A percentile compares a stretch with the other conserved stretches of the same genome.
Evolutionary conservation across 441 rosid species (phyloP).

Genomic region (Erodium trifolium): DNA sequence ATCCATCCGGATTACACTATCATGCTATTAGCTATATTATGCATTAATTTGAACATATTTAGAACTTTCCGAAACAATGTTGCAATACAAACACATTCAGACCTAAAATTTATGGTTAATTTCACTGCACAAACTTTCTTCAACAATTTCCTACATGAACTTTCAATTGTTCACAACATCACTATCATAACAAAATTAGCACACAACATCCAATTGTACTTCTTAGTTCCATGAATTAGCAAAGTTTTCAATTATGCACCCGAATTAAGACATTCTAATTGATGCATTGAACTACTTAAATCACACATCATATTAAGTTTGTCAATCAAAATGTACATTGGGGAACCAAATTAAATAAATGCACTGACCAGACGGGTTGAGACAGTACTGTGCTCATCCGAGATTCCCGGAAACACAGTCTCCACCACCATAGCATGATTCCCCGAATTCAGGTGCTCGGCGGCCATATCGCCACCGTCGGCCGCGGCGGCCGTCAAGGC

Average conservation of each 20-base stretch:
- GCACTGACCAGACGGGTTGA: constrained; percentile 67
- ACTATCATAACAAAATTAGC: neutral
- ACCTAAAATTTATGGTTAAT: neutral
- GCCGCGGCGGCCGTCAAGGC: constrained; percentile 90
- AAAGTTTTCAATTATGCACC: too few relatives aligned
- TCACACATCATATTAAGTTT: neutral
- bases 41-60: neutral
- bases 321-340: too few relatives aligned
- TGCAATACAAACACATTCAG: neutral
- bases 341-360: neutral
- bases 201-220: neutral
- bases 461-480: constrained; percentile 78
- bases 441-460: constrained; percentile 54
- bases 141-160: too few relatives aligned
- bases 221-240: too few relatives aligned
- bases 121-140: too few relatives aligned
- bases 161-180: neutral
- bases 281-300: neutral
- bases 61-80: neutral
- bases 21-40: neutral
- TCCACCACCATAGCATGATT: constrained; percentile 68
- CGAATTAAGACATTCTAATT: too few relatives aligned
- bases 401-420: constrained; percentile 63
- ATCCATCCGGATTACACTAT: neutral
- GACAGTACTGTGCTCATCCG: constrained; percentile 46